These are phyloP conservation scores for Sedum album DNA, from an alignment of 164 flowering plant genomes.

Conservation along the genomic window DNA sequence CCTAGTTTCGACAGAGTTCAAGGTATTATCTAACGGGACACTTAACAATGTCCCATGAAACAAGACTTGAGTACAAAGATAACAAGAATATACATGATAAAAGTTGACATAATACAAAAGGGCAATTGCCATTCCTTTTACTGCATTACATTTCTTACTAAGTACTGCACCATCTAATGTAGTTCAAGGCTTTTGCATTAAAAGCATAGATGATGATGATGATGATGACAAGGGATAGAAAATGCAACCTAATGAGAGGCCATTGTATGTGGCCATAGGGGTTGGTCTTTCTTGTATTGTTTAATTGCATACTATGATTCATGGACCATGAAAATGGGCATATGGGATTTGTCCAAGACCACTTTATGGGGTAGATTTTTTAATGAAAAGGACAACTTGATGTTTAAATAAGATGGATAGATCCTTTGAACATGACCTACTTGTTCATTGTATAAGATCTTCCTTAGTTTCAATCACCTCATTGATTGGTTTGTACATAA, in stretches of 20 bases:
- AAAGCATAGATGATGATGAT: too few relatives aligned
- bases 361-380: not conserved
- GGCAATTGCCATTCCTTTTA: not conserved
- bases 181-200: too few relatives aligned
- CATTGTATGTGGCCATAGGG: not conserved
- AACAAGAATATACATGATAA: not conserved
- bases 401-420: not conserved
- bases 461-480: not conserved
- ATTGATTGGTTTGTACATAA: not conserved
- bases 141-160: not conserved
- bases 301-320: not conserved
- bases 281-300: not conserved
- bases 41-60: not conserved
- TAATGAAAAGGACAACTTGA: not conserved
- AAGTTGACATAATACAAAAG: not conserved
- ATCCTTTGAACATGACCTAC: slow-evolving; percentile 5
- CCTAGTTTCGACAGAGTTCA: not conserved
- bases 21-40: not conserved
- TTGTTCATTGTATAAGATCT: not conserved
- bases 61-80: not conserved
- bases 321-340: not conserved
- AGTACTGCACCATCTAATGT: not conserved
- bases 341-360: not conserved
- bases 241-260: not conserved
- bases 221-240: too few relatives aligned